Evolutionary conservation across 345 rosid species (phyloP), one percentile per base, ranked within the genome.

Genomic region (Eucalyptus microcorys): DNA sequence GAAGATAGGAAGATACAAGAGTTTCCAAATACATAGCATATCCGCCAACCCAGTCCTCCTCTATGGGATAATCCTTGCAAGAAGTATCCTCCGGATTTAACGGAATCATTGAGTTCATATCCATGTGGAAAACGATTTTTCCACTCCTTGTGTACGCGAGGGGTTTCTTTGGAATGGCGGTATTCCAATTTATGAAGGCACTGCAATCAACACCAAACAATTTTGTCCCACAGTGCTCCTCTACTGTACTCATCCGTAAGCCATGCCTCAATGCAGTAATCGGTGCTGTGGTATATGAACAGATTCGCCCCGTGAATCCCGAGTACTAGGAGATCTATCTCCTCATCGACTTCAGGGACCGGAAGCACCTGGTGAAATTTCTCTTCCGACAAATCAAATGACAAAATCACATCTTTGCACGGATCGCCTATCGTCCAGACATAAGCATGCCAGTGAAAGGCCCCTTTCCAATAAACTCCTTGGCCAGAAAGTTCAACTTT

Each of bases 371-470:
- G 42, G 7, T 89, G 49, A 10, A 89, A 89, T 81, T 64, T 66
- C 88, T 89, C 90, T 12, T 89, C 85, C 7, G 66, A 76, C 47
- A 89, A 42, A 86, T 89, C 43, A 66, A 89, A 89, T 6, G 32
- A 86, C 27, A 89, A 21, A 53, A 53, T 53, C 2, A n/a, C n/a
- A n/a, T n/a, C n/a, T n/a, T n/a, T n/a, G n/a, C n/a, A n/a, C n/a
- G n/a, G n/a, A n/a, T n/a, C n/a, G n/a, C n/a, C n/a, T n/a, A n/a
- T 50, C 12, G 24, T 32, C 53, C 14, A 4, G 34, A 26, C 53
- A n/a, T n/a, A n/a, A n/a, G 1, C 14, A 34, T n/a, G n/a, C 87
- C 86, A 89, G 22, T 27, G 87, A 48, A 88, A 43, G 61, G 90
- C 64, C 17, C 85, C 90, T 8, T 89, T 86, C 19, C 66, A 45